A percentile compares a stretch with the other conserved stretches of the same genome.
Evolutionary conservation across 257 asterid species (phyloP).

Genomic region (Capsicum baccatum): DNA sequence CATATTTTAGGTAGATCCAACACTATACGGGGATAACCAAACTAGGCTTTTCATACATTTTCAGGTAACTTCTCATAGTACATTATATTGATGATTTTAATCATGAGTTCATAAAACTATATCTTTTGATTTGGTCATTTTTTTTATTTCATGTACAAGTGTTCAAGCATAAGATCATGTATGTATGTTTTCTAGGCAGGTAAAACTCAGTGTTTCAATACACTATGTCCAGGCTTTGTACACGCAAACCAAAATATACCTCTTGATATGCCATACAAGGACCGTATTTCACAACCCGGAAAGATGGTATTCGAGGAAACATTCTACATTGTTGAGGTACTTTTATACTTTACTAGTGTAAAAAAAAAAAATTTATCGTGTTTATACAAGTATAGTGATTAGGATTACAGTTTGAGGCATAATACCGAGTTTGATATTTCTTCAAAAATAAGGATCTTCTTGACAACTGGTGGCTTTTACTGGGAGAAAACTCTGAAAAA

Average conservation of each 20-base stretch:
- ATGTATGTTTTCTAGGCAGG: background rate
- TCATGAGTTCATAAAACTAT: background rate
- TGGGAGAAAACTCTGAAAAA: background rate
- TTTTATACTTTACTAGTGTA: background rate
- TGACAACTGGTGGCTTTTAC: background rate
- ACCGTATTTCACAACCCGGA: background rate
- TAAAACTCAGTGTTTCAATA: background rate
- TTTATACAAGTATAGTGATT: background rate
- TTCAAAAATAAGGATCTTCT: background rate
- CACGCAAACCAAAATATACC: background rate
- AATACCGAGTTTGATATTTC: background rate
- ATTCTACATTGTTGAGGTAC: background rate
- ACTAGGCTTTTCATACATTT: background rate
- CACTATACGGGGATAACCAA: background rate
- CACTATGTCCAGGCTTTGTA: background rate
- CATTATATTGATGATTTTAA: background rate
- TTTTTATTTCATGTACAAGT: background rate
- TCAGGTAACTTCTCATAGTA: background rate
- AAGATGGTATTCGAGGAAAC: background rate
- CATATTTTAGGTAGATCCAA: conserved; percentile 10
- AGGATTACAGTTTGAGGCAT: background rate
- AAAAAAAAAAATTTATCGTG: background rate
- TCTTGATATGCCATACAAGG: background rate
- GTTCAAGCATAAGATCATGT: background rate
- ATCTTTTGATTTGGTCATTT: background rate